Evolutionary conservation across 805 yeast species (phyloP).

Genomic region (Pichia cephalocereana): DNA sequence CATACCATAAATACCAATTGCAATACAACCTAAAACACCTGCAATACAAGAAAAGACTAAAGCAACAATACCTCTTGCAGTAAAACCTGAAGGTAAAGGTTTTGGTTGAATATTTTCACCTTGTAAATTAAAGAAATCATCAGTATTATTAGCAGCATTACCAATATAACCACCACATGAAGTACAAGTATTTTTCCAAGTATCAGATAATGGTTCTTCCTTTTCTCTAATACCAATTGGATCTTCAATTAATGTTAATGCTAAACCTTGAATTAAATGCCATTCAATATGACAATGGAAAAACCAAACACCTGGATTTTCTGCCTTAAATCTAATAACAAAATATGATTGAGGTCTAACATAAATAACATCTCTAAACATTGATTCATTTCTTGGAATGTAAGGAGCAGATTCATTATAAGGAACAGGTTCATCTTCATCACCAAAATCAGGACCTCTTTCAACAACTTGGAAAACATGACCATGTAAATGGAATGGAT

Average conservation of each 20-base stretch:
- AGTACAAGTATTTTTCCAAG: slow-evolving; percentile 53
- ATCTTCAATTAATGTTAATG: slow-evolving; percentile 72
- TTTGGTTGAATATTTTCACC: slow-evolving; percentile 67
- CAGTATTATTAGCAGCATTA: slow-evolving; percentile 83
- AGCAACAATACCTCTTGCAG: slow-evolving; percentile 92
- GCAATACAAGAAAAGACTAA: slow-evolving; percentile 82
- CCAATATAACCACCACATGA: slow-evolving; percentile 46
- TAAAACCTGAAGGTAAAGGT: slow-evolving; percentile 78
- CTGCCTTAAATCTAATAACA: slow-evolving; percentile 79
- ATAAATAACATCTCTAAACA: slow-evolving; percentile 74
- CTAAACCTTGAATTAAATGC: slow-evolving; percentile 95
- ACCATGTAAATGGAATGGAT: slow-evolving; percentile 98
- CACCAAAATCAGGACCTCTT: slow-evolving; percentile 55
- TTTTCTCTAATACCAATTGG: slow-evolving; percentile 58
- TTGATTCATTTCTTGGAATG: slow-evolving; percentile 63
- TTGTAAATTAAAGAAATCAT: slow-evolving; percentile 52
- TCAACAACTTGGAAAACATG: slow-evolving; percentile 77
- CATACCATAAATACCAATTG: slow-evolving; percentile 78
- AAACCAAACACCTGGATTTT: slow-evolving; percentile 97
- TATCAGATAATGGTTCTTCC: slow-evolving; percentile 49
- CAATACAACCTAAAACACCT: slow-evolving; percentile 71
- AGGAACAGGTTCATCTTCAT: slow-evolving; percentile 43
- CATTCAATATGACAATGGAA: slow-evolving; percentile 99
- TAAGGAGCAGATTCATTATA: slow-evolving; percentile 46
- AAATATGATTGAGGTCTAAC: slow-evolving; percentile 80